Percentiles rank a stretch among this genome's conserved stretches.
These are phyloP conservation scores for Pichia paraexigua DNA, from an alignment of 805 yeast species.

Conservation along the genomic window DNA sequence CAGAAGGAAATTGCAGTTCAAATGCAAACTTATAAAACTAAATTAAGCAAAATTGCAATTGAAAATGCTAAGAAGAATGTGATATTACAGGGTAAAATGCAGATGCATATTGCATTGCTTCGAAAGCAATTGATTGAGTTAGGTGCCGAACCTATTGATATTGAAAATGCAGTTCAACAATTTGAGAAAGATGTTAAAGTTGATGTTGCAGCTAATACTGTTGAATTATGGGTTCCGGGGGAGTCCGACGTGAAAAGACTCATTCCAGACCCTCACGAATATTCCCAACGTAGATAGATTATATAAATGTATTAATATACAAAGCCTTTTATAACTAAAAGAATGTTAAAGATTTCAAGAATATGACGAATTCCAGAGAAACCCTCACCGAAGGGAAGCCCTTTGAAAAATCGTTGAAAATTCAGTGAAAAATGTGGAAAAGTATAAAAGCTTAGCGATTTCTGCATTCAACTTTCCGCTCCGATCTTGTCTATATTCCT, in stretches of 20 bases:
- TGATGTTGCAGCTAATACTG: slow-evolving; percentile 47
- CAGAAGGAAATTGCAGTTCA: slow-evolving; percentile 37
- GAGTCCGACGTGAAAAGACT: slow-evolving; percentile 39
- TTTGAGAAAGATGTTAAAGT: slow-evolving; percentile 53
- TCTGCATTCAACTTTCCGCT: too few species aligned
- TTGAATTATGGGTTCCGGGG: slow-evolving; percentile 57
- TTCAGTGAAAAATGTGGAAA: background rate
- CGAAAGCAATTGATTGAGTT: slow-evolving; percentile 51
- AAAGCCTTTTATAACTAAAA: too few species aligned
- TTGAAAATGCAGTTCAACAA: slow-evolving; percentile 44
- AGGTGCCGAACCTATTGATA: slow-evolving; percentile 49
- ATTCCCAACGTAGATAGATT: slow-evolving; percentile 34
- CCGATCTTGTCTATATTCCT: slow-evolving; percentile 13
- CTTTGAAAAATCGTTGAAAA: background rate
- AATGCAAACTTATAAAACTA: slow-evolving; percentile 42
- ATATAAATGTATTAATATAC: background rate
- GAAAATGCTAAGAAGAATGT: slow-evolving; percentile 43
- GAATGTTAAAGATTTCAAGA: background rate
- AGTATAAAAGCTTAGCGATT: slow-evolving; percentile 8
- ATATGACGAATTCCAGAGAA: background rate
- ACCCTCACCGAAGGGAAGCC: background rate
- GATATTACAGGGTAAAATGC: slow-evolving; percentile 50
- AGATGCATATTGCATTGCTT: slow-evolving; percentile 57
- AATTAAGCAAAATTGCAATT: slow-evolving; percentile 43
- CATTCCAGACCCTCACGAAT: slow-evolving; percentile 55